A percentile compares a stretch with the other conserved stretches of the same genome.
Evolutionary conservation across 2,329 filamentous ascomycete genomes (phyloP).

Genomic region (Diatrype stigma): DNA sequence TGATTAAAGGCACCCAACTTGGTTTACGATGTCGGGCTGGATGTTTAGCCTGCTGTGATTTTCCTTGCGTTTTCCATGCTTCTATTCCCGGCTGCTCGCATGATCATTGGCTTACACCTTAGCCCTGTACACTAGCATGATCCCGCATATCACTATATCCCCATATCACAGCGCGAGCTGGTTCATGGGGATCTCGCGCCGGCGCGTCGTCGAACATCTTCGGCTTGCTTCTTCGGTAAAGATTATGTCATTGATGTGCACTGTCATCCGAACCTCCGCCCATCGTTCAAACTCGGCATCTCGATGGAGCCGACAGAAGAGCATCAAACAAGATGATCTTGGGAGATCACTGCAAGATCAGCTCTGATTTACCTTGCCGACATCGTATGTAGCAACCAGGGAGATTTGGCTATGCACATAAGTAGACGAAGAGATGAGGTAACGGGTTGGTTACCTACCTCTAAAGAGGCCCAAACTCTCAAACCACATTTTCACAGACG

Average conservation of each 20-base stretch:
- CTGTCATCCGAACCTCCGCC: neutral
- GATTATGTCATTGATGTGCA: neutral
- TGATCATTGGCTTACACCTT: neutral
- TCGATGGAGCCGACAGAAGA: neutral
- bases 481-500: too few relatives aligned
- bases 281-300: neutral
- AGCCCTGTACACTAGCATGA: neutral
- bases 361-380: neutral
- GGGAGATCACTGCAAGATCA: neutral
- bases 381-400: too few relatives aligned
- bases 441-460: too few relatives aligned
- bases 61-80: neutral
- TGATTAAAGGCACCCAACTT: neutral
- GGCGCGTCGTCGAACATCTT: too few relatives aligned
- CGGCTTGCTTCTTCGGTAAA: too few relatives aligned
- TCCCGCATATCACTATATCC: neutral
- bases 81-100: neutral
- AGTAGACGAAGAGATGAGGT: neutral
- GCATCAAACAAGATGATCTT: neutral
- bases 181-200: neutral
- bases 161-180: neutral
- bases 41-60: neutral
- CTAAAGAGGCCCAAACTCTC: neutral
- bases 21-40: too few relatives aligned
- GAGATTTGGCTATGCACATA: neutral